Base-by-base conservation (phyloP, 1,139 yeast species). In the Yamadazyma jaroonii region DNA sequence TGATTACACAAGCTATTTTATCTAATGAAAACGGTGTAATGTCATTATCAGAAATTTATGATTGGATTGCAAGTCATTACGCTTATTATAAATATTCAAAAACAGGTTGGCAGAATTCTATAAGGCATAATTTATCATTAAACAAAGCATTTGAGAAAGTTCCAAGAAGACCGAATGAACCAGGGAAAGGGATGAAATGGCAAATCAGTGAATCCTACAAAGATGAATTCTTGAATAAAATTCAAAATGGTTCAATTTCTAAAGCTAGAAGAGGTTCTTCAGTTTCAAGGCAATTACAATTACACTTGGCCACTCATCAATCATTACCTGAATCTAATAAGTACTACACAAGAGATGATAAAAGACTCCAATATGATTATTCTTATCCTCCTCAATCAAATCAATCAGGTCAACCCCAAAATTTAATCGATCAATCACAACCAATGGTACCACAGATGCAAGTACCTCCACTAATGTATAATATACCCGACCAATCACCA, bases 121-220 rank as follows among this genome's bases (percentile, higher is more conserved):
- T 77, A 50, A 68, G 83, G 53, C 83, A 77, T 56, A 77, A 77
- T 50, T 62, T 77, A 37, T 77, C 82, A 2, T 58, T 77, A 41
- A 77, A 77, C 52, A 77, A 77, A 56, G 82, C 82, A 6, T 77
- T 77, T 54, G 97, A 90, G 56, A 92, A 92, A 63, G 97, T 90
- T 20, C 96, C 98, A 20, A 75, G 98, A 54, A 79, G 87, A 58
- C 92, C 95, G 13, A 85, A 88, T 59, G 97, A 92, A 62, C 97
- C 98, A 0, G 98, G 99, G 23, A 92, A 92, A 61, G 98, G 98
- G 46, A 92, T 92, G 95, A 92, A 92, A 63, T 92, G 99, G 99
- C 95, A 89, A 63, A 90, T 92, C 42, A 81, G 89, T 47, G 94
- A 86, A 31, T 71, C 82, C 34, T 89, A 85, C 57, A 84, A 85